A percentile compares a stretch with the other conserved stretches of the same genome.
phyloP scores from a whole-genome alignment of 176 grass and related monocot genomes.

The Paspalum notatum region DNA sequence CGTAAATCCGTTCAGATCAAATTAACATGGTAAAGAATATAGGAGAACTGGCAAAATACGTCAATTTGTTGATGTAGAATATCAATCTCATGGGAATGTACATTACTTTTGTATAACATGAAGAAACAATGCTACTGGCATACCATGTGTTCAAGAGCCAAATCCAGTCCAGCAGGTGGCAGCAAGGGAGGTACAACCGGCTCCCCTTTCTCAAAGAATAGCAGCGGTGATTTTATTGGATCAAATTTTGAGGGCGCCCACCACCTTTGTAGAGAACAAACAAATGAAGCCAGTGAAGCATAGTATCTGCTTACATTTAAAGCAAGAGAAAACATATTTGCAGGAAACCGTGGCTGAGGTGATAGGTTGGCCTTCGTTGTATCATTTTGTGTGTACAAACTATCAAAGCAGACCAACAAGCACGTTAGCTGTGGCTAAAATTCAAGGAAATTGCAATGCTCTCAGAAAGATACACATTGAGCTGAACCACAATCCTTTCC shows the following conservation, averaged over 20 bases:
- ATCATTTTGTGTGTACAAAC: neutral
- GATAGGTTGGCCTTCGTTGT: neutral
- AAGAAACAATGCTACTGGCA: conserved; percentile 11
- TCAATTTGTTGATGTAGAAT: neutral
- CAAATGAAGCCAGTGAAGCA: neutral
- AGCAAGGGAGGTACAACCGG: conserved; percentile 71
- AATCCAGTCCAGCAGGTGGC: conserved; percentile 73
- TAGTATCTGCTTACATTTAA: neutral
- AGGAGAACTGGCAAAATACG: neutral
- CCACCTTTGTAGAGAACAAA: conserved; percentile 66
- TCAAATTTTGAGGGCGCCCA: conserved; percentile 91
- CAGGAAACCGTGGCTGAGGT: neutral
- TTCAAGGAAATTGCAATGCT: neutral
- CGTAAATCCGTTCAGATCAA: conserved; percentile 6
- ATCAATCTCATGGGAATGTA: neutral
- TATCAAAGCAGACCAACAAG: conserved; percentile 5
- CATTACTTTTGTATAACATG: neutral
- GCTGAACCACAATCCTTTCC: neutral
- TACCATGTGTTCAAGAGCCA: conserved; percentile 86
- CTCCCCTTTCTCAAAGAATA: conserved; percentile 82
- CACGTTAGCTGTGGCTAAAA: conserved; percentile 15
- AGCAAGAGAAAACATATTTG: conserved; percentile 14
- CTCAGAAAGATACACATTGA: conserved; percentile 2
- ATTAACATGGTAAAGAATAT: neutral
- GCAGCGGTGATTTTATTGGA: conserved; percentile 74